Conservation (phyloP, 2,329 filamentous ascomycete genomes). For the Orbilia ellipsospora region DNA sequence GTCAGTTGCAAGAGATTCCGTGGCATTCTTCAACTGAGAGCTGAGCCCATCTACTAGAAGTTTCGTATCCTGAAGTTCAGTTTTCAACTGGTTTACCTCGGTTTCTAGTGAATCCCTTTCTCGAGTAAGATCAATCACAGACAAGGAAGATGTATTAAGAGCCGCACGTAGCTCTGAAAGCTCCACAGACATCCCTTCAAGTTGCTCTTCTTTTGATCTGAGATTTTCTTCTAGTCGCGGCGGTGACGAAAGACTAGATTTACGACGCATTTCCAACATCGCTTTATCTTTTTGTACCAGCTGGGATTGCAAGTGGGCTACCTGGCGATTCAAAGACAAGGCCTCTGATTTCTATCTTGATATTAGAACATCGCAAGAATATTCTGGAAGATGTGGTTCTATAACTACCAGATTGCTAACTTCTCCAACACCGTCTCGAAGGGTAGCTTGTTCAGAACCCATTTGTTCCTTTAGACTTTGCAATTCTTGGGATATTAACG, state of each 20-base stretch:
- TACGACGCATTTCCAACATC: constrained; percentile 37
- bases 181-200: constrained; percentile 50
- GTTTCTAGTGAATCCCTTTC: constrained; percentile 23
- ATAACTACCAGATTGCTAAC: constrained; percentile 32
- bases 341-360: constrained; percentile 38
- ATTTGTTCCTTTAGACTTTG: constrained; percentile 24
- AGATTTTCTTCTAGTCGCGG: constrained; percentile 16
- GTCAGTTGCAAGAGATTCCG: constrained; percentile 21
- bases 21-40: constrained; percentile 10
- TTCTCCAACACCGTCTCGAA: constrained; percentile 39
- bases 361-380: neutral
- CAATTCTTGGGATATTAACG: constrained; percentile 40
- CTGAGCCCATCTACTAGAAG: constrained; percentile 9
- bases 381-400: neutral
- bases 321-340: constrained; percentile 30
- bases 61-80: constrained; percentile 11
- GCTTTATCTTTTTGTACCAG: constrained; percentile 39
- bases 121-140: neutral
- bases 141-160: constrained; percentile 17
- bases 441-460: constrained; percentile 33
- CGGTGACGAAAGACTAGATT: constrained; percentile 18
- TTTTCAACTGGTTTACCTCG: constrained; percentile 3
- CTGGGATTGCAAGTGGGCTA: constrained; percentile 41
- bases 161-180: constrained; percentile 32
- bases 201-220: constrained; percentile 37